phyloP scores from a whole-genome alignment of 352 stramenopile species.

The Phytophthora crassamura region DNA sequence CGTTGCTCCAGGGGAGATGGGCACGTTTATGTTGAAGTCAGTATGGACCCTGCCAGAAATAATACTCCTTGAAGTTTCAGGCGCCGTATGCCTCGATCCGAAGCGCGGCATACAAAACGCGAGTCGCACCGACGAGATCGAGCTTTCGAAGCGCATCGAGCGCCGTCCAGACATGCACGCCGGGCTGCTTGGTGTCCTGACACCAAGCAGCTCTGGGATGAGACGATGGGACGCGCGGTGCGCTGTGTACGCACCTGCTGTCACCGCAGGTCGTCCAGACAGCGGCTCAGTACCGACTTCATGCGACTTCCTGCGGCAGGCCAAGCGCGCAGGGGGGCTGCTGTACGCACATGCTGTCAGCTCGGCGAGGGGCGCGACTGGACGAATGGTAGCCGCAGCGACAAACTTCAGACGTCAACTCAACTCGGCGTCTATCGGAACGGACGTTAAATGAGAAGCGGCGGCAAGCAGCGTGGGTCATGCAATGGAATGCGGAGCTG shows the following conservation, averaged over 20 bases:
- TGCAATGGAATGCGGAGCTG: no score
- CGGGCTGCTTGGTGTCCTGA: neutral
- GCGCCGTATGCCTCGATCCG: neutral
- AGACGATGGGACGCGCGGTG: slow-evolving; percentile 8
- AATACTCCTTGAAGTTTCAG: slow-evolving; percentile 59
- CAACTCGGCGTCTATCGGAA: no score
- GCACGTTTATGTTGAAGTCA: slow-evolving; percentile 48
- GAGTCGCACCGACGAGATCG: slow-evolving; percentile 3
- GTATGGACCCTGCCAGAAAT: slow-evolving; percentile 40
- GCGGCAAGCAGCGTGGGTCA: no score
- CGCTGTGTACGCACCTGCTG: slow-evolving; percentile 15
- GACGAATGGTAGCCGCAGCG: no score
- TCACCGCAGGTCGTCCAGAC: no score
- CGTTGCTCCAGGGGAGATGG: slow-evolving; percentile 17
- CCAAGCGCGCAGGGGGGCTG: no score
- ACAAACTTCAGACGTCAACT: slow-evolving; percentile 22
- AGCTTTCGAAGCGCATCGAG: neutral
- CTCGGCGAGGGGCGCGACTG: neutral
- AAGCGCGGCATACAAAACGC: slow-evolving; percentile 22
- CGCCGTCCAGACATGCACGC: slow-evolving; percentile 11
- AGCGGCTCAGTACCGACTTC: no score
- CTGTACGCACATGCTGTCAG: slow-evolving; percentile 16
- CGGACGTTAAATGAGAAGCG: no score
- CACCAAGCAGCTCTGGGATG: slow-evolving; percentile 15
- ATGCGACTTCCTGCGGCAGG: no score